Evolutionary conservation across 345 rosid species (phyloP).

Genomic region (Corchorus olitorius): DNA sequence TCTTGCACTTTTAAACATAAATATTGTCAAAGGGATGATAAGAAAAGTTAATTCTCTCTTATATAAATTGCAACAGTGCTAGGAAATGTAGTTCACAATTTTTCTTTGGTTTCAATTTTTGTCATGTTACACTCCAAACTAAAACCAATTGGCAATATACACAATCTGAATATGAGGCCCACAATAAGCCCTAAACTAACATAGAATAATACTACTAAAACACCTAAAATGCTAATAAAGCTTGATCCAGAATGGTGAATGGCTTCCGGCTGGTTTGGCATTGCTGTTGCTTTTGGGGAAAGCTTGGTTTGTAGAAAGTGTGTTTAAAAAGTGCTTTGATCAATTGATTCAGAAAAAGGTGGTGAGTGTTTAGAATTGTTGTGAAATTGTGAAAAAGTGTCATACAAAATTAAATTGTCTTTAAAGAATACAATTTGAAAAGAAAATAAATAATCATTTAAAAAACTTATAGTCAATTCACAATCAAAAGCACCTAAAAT

Average conservation of each 20-base stretch:
- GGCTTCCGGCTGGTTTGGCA: neutral
- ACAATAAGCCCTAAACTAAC: neutral
- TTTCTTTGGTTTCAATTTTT: neutral
- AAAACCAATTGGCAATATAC: neutral
- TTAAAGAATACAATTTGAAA: too few relatives aligned
- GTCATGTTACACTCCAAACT: neutral
- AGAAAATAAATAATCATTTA: too few relatives aligned
- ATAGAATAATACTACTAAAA: neutral
- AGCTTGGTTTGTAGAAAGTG: too few relatives aligned
- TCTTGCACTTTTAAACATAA: neutral
- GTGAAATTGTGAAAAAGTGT: too few relatives aligned
- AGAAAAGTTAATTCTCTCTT: neutral
- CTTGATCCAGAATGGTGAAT: neutral
- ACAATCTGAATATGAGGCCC: neutral
- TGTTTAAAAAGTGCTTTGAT: too few relatives aligned
- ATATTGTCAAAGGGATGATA: neutral
- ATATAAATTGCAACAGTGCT: neutral
- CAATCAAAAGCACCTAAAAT: too few relatives aligned
- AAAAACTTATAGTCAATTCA: too few relatives aligned
- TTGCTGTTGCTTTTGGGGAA: too few relatives aligned
- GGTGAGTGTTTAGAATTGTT: too few relatives aligned
- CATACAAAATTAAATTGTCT: too few relatives aligned
- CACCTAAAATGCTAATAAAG: conserved; percentile 1
- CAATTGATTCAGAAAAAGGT: too few relatives aligned
- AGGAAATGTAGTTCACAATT: neutral